Conservation (phyloP, 352 stramenopile species). For the Thalassiosira hispida region DNA sequence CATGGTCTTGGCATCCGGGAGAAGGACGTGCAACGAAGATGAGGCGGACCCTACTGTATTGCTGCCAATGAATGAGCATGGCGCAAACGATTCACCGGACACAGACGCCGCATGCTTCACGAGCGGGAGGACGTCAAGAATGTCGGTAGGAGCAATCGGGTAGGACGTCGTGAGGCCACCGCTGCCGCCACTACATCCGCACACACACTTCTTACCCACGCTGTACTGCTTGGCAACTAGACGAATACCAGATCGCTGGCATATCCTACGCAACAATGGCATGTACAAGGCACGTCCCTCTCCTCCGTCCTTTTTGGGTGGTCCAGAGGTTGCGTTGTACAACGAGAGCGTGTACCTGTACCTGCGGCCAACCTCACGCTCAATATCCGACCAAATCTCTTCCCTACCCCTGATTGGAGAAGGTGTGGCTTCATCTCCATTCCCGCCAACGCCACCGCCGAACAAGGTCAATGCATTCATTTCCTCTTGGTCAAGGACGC, state of each 20-base stretch:
- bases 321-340: slow-evolving; percentile 56
- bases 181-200: slow-evolving; percentile 26
- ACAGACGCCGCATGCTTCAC: slow-evolving; percentile 90
- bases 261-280: slow-evolving; percentile 91
- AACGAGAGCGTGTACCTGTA: slow-evolving; percentile 76
- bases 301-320: slow-evolving; percentile 19
- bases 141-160: slow-evolving; percentile 90
- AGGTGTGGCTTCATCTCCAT: slow-evolving; percentile 39
- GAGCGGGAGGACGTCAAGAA: slow-evolving; percentile 92
- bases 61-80: slow-evolving; percentile 53
- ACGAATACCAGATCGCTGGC: slow-evolving; percentile 91
- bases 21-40: slow-evolving; percentile 70
- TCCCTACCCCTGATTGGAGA: slow-evolving; percentile 39
- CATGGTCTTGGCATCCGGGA: slow-evolving; percentile 70
- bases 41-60: slow-evolving; percentile 34
- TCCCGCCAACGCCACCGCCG: slow-evolving; percentile 40
- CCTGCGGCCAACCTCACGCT: slow-evolving; percentile 72
- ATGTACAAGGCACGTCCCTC: slow-evolving; percentile 55
- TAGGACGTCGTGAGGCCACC: slow-evolving; percentile 61
- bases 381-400: slow-evolving; percentile 83
- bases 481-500: slow-evolving; percentile 64
- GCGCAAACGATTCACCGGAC: slow-evolving; percentile 65
- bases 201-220: slow-evolving; percentile 83
- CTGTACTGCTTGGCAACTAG: slow-evolving; percentile 91
- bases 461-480: slow-evolving; percentile 66